Conservation (phyloP, 2,329 filamentous ascomycete genomes). For the Hymenoscyphus fructigenus region DNA sequence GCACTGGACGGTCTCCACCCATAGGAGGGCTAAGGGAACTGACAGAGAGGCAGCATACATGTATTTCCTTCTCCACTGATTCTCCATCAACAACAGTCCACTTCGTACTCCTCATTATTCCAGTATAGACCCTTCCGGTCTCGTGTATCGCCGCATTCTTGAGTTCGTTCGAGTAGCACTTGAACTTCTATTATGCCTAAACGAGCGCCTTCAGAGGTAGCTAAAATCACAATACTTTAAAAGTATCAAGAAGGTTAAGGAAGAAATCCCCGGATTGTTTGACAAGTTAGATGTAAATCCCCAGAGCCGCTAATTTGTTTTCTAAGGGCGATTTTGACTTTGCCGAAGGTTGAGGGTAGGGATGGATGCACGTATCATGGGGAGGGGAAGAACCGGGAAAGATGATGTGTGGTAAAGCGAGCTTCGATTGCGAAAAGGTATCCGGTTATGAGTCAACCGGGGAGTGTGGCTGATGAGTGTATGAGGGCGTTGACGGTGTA, state of each 20-base stretch:
- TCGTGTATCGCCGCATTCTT: too few relatives aligned
- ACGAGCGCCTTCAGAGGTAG: too few relatives aligned
- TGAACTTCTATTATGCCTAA: too few relatives aligned
- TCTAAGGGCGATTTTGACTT: neutral
- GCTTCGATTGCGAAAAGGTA: neutral
- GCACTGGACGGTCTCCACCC: too few relatives aligned
- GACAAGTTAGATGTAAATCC: constrained; percentile 1
- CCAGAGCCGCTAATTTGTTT: neutral
- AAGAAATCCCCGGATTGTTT: constrained; percentile 5
- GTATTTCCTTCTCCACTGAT: too few relatives aligned
- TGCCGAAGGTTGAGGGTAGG: constrained; percentile 1
- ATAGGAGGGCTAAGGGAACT: too few relatives aligned
- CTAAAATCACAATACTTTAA: constrained; percentile 12
- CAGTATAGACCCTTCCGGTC: too few relatives aligned
- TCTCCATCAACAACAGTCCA: too few relatives aligned
- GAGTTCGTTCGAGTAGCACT: too few relatives aligned
- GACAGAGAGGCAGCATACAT: too few relatives aligned
- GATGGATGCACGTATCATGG: constrained; percentile 6
- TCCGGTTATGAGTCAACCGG: neutral
- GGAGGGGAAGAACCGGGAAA: neutral
- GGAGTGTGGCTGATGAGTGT: neutral
- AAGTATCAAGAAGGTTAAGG: constrained; percentile 6
- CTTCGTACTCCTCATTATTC: too few relatives aligned
- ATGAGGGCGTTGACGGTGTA: neutral
- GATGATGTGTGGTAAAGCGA: neutral